Evolutionary conservation across 2,329 filamentous ascomycete genomes (phyloP), one percentile per base, ranked within the genome.

Genomic region (Cadophora sp.): DNA sequence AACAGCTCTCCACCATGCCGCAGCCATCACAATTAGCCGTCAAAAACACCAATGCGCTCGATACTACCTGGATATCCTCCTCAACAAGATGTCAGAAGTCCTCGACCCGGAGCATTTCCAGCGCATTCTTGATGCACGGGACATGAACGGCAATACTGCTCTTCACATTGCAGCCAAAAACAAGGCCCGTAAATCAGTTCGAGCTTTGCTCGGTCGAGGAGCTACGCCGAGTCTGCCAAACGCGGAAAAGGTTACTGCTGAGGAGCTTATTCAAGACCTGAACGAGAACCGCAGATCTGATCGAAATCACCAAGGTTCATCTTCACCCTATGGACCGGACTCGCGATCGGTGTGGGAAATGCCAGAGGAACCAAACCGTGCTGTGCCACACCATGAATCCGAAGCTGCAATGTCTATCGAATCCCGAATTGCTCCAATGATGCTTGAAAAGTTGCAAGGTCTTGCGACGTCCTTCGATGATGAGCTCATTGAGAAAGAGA

Each of bases 1-100:
- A 68, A 97, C 94, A 0, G 92, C 97, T 61, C 95, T 99, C 75
- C 96, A 98, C 76, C 95, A 98, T 78, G 94, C 97, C 51, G 93
- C 94, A 20, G 91, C 92, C 62, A 95, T 95, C 74, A 97, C 95
- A 66, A 92, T 91, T 62, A 91, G 93, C 60, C 81, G 86, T 5
- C 92, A 91, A 68, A 97, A 95, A 79, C 94, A 94, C 76, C 90
- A 92, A 24, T 96, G 92, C 75, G 94, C 94, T 39, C 87, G 93
- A 41, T 98, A 98, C 78, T 99, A 99, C 79, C 87, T 97, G 39
- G 95, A 98, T 78, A 91, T 91, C 71, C 90, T 98, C 69, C 84
- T 98, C 64, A 95, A 96, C 79, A 94, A 91, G 78, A 87, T 99
- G 68, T 88, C 90, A 69, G 93, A 96, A 74, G 88, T 89, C 0